Base-by-base conservation (phyloP, 352 stramenopile species). In the Pythium monospermum region DNA sequence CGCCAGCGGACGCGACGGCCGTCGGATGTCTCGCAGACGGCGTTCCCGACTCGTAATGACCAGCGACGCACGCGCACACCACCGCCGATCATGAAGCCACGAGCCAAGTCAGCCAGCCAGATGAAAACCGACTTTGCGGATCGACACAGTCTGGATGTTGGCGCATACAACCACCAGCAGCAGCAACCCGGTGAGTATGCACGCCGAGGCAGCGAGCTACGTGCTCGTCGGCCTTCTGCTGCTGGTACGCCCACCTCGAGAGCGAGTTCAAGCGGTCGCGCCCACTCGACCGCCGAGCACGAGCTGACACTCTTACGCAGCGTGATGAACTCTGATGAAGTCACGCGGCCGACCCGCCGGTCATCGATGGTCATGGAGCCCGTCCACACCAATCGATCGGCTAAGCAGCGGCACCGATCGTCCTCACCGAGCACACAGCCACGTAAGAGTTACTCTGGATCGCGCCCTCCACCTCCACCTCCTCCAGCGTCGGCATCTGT, bases 261-360 rank as follows among this genome's bases (percentile, higher is more conserved):
- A 12, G 49, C 42, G 6, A 66, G 50, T 15, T 41, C 33, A n/a
- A 60, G 44, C 21, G 63, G 45, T 28, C 62, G 54, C 41, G 44
- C 48, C 16, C 44, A 74, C 21, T 81, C 71, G n/a, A 83, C 72
- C 0, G 60, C 72, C 26, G 70, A 79, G 7, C 57, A 85, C n/a
- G n/a, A n/a, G 32, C 66, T 88, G 6, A 73, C 57, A 5, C 72
- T 86, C 43, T 49, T 88, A 15, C 70, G 66, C 27, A 76, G 74
- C 18, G 74, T 88, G 1, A 88, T 88, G 77, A 79, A 70, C 22
- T 83, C 76, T n/a, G 80, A 64, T 23, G 74, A 88, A 41, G 64
- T 68, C 44, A 61, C 65, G 16, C 63, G 1, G 46, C 33, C 3
- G 21, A 45, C 0, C 55, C 55, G 11, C 47, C 47, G 13, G 16